Base-by-base conservation (phyloP, 345 rosid genomes). In the Ceriops tagal region DNA sequence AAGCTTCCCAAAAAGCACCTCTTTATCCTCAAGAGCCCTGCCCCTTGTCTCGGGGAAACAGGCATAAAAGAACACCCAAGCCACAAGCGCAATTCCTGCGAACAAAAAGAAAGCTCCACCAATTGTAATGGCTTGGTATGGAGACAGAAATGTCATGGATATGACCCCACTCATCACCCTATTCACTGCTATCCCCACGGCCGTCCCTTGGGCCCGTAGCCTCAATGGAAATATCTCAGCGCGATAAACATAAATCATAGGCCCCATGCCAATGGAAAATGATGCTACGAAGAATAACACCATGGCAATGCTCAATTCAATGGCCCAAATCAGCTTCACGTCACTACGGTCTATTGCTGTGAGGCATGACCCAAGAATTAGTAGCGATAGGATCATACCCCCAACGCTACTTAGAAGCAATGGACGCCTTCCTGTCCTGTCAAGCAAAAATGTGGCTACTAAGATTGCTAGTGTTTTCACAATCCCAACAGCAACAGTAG, bases 261-360 rank as follows among this genome's bases (percentile, higher is more conserved):
- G 99, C 10, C 99, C 98, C 77, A 93, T 73, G 47, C 99, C 99
- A 3, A 95, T 89, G 0, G 98, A 92, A 71, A 92, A 95, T 52
- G 73, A 68, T 1, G 90, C 84, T 30, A 92, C 99, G 71, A 74
- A 87, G 6, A 83, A 71, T 51, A 92, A 66, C 20, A 88, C 90
- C 35, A 84, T 83, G 0, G 86, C 11, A 49, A 92, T 79, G 34
- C 88, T 64, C 34, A 92, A 0, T 0, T 59, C 93, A 6, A 90
- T 51, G 1, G 93, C 98, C 98, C 98, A 95, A 51, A 26, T 68
- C 5, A 86, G 53, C 43, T 74, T 84, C 61, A 74, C 58, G 8
- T 70, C 75, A 6, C 84, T 66, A 6, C 82, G 88, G 13, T 78
- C 77, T 31, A 85, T 82, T 0, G 86, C n/a, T 2, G 92, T 92